Evolutionary conservation across 2,329 filamentous ascomycete species (phyloP).

Genomic region (Fusarium secorum): DNA sequence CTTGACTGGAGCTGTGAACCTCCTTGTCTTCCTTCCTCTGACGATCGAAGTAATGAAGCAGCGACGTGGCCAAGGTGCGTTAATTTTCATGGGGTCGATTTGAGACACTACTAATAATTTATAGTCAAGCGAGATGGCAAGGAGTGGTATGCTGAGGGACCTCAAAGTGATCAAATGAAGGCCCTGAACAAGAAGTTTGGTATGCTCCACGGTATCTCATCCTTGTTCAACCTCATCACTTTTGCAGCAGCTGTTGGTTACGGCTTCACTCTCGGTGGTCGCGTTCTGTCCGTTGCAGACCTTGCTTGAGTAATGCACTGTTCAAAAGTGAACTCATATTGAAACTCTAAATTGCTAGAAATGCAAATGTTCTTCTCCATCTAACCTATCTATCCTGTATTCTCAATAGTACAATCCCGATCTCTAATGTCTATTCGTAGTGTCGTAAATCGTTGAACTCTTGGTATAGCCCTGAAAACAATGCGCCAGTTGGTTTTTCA

Average conservation of each 20-base stretch:
- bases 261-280: slow-evolving; percentile 75
- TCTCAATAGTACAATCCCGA: slow-evolving; percentile 3
- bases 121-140: slow-evolving; percentile 87
- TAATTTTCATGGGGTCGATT: neutral
- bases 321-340: slow-evolving; percentile 1
- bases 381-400: neutral
- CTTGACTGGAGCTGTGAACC: slow-evolving; percentile 74
- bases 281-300: slow-evolving; percentile 57
- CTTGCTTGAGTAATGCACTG: slow-evolving; percentile 28
- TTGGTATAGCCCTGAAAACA: slow-evolving; percentile 34
- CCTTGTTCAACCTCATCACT: slow-evolving; percentile 77
- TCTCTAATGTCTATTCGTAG: slow-evolving; percentile 28
- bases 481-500: slow-evolving; percentile 25
- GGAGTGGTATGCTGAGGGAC: slow-evolving; percentile 79
- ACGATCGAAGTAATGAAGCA: slow-evolving; percentile 78
- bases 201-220: slow-evolving; percentile 81
- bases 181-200: slow-evolving; percentile 81
- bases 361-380: slow-evolving; percentile 14
- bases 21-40: slow-evolving; percentile 74
- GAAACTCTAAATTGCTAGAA: slow-evolving; percentile 21
- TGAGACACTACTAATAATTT: slow-evolving; percentile 19
- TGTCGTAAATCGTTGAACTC: slow-evolving; percentile 36
- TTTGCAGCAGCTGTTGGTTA: slow-evolving; percentile 78
- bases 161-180: slow-evolving; percentile 86
- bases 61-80: slow-evolving; percentile 79